phyloP scores from a whole-genome alignment of 345 rosid species.

The Capsella bursapastoris region DNA sequence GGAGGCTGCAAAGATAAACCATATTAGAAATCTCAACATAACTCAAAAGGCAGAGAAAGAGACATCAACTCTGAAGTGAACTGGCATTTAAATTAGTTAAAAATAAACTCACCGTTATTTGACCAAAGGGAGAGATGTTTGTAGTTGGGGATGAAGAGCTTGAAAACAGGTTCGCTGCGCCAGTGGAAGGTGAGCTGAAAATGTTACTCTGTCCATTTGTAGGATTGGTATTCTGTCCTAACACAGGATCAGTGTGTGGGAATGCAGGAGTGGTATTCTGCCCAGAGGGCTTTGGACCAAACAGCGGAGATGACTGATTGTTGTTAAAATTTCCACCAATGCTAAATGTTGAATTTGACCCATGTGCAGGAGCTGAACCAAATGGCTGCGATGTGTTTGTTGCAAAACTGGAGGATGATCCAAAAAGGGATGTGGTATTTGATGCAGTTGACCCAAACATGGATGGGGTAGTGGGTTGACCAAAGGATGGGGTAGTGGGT shows the following conservation, averaged over 20 bases:
- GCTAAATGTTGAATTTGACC: constrained; percentile 52
- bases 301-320: constrained; percentile 67
- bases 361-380: constrained; percentile 52
- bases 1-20: constrained; percentile 49
- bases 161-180: constrained; percentile 55
- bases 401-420: constrained; percentile 58
- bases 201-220: constrained; percentile 52
- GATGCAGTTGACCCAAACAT: constrained; percentile 56
- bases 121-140: constrained; percentile 53
- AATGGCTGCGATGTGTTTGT: constrained; percentile 53
- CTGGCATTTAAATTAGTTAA: background rate
- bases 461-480: constrained; percentile 49
- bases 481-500: constrained; percentile 1
- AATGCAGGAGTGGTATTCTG: constrained; percentile 50
- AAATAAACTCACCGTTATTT: constrained; percentile 56
- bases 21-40: constrained; percentile 20
- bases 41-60: constrained; percentile 19
- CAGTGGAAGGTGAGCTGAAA: constrained; percentile 62
- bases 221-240: constrained; percentile 52
- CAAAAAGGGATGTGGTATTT: constrained; percentile 51
- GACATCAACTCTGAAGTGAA: background rate
- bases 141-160: constrained; percentile 54
- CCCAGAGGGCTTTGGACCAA: constrained; percentile 55
- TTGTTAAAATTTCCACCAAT: constrained; percentile 47
- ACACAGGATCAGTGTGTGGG: constrained; percentile 48